phyloP scores from a whole-genome alignment of 179 eudicot genomes.

The Beta macrorhiza region DNA sequence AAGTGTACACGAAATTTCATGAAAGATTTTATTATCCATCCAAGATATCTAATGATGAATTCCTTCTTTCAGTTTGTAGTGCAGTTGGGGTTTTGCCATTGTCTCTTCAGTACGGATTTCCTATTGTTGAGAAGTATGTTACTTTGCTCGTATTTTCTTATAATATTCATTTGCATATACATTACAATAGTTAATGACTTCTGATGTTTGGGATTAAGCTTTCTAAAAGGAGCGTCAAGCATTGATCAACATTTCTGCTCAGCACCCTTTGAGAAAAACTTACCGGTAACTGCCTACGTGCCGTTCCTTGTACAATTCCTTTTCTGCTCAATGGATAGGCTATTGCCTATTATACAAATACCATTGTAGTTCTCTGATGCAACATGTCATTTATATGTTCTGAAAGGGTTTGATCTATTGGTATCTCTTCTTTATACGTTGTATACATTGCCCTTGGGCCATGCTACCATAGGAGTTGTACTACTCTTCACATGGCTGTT shows the following conservation, averaged over 20 bases:
- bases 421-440: not conserved
- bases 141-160: constrained; percentile 11
- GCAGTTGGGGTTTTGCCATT: constrained; percentile 97
- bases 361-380: not conserved
- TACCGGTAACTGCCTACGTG: constrained; percentile 62
- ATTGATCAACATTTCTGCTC: constrained; percentile 87
- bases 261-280: constrained; percentile 69
- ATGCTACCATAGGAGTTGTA: not conserved
- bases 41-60: constrained; percentile 22
- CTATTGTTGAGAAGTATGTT: constrained; percentile 79
- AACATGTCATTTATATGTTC: not conserved
- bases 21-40: not conserved
- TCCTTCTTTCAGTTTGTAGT: constrained; percentile 83
- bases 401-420: not conserved
- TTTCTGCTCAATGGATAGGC: not conserved
- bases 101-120: constrained; percentile 95
- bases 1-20: constrained; percentile 16
- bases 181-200: constrained; percentile 1
- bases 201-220: constrained; percentile 45
- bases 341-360: not conserved
- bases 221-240: constrained; percentile 91
- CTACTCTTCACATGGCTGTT: not conserved
- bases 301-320: constrained; percentile 16
- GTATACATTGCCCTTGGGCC: not conserved
- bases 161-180: not conserved